Conservation (phyloP, 345 rosid genomes). For the Murraya koenigii region DNA sequence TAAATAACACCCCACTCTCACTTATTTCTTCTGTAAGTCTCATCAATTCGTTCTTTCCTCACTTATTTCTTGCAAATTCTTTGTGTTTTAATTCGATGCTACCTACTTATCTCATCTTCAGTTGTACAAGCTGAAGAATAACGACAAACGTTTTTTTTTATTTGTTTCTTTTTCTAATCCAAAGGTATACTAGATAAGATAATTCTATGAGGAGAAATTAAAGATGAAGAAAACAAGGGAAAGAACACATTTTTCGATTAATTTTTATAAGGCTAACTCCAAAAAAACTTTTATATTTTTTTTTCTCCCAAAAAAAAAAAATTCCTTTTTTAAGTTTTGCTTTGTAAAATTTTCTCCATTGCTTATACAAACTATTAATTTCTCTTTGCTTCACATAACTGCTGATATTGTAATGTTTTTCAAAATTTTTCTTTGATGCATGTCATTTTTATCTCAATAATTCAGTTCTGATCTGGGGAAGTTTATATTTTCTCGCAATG, state of each 20-base stretch:
- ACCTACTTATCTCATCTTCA: not conserved
- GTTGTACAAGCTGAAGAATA: not conserved
- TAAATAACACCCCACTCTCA: not conserved
- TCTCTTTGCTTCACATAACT: not conserved
- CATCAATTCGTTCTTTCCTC: not conserved
- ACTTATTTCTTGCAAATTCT: not conserved
- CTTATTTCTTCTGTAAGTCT: constrained; percentile 1
- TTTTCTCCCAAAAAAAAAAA: too few species aligned
- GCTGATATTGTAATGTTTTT: not conserved
- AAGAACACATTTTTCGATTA: not conserved
- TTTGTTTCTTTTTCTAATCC: not conserved
- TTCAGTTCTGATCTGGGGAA: constrained; percentile 14
- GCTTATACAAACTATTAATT: not conserved
- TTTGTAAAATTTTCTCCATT: too few species aligned
- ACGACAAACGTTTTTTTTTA: not conserved
- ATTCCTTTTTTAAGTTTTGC: not conserved
- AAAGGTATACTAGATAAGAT: not conserved
- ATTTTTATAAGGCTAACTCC: not conserved
- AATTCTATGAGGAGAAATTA: not conserved
- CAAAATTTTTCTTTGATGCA: not conserved
- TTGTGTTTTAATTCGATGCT: not conserved
- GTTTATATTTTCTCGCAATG: not conserved
- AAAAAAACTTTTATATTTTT: not conserved
- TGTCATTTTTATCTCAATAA: not conserved
- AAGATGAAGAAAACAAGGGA: not conserved